A percentile compares a stretch with the other conserved stretches of the same genome.
These are phyloP conservation scores for Saposhnikovia divaricata DNA, from an alignment of 129 eudicot genomes.

Conservation along the genomic window DNA sequence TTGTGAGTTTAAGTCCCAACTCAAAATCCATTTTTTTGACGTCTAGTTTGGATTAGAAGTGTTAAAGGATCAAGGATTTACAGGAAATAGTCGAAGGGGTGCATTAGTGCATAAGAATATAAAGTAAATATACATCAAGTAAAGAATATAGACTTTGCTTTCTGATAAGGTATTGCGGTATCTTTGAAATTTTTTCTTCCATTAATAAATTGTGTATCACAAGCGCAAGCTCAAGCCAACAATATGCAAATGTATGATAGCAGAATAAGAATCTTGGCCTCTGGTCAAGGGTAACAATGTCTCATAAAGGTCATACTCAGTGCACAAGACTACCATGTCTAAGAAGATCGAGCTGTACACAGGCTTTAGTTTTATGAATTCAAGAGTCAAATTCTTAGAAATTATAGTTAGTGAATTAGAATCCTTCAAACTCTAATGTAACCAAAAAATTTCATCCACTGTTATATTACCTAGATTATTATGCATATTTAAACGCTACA, in stretches of 20 bases:
- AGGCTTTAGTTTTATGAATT: neutral
- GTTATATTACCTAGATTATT: neutral
- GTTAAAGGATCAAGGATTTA: neutral
- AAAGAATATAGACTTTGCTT: conserved; percentile 14
- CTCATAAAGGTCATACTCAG: neutral
- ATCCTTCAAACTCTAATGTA: neutral
- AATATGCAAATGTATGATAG: neutral
- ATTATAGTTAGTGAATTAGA: neutral
- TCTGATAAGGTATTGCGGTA: neutral
- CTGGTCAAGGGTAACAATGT: neutral
- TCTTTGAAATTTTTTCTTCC: neutral
- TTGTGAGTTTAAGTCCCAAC: conserved; percentile 28
- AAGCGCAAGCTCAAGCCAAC: neutral
- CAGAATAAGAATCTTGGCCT: neutral
- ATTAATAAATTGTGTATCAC: neutral
- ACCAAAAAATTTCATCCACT: neutral
- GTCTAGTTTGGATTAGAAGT: conserved; percentile 1
- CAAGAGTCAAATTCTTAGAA: neutral
- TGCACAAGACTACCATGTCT: neutral
- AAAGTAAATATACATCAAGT: neutral
- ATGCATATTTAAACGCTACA: neutral
- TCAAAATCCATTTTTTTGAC: conserved; percentile 24
- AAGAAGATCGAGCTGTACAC: neutral
- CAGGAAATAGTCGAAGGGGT: neutral
- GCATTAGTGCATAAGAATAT: neutral